phyloP scores from a whole-genome alignment of 139 green algal genomes.

The Micractinium conductrix region DNA sequence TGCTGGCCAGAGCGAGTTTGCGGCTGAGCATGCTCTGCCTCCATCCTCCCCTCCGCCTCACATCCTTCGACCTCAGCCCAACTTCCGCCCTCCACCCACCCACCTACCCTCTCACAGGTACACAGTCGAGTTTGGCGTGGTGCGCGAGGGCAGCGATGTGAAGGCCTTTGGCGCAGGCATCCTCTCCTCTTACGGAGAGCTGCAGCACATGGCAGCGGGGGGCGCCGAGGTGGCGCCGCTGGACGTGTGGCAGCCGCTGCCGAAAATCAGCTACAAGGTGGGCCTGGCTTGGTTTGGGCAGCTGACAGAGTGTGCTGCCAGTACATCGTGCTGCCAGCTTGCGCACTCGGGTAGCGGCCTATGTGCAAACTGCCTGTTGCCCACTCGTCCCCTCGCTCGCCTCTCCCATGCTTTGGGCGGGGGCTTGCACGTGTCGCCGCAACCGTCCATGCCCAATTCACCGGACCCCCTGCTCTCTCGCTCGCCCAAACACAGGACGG shows the following conservation, averaged over 20 bases:
- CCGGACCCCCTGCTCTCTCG: background rate
- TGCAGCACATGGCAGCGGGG: constrained; percentile 81
- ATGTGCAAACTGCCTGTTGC: too few species aligned
- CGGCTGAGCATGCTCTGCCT: background rate
- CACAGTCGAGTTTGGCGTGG: constrained; percentile 95
- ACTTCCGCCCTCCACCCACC: background rate
- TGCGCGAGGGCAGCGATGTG: constrained; percentile 69
- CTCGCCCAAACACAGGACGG: constrained; percentile 7
- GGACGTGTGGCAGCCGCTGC: constrained; percentile 76
- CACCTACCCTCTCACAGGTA: constrained; percentile 62
- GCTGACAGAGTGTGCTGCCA: too few species aligned
- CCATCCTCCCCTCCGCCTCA: background rate
- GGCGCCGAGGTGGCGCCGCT: constrained; percentile 64
- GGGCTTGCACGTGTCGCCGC: background rate
- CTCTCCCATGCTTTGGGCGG: too few species aligned
- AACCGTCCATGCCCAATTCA: background rate
- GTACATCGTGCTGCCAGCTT: too few species aligned
- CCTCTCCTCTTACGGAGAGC: constrained; percentile 87
- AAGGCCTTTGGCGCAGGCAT: constrained; percentile 88
- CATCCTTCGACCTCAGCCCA: background rate
- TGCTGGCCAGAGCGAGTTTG: background rate
- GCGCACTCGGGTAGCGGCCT: too few species aligned
- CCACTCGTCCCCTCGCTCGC: too few species aligned
- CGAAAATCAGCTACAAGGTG: constrained; percentile 92
- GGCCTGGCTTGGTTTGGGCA: too few species aligned